Conservation (phyloP, 1,284 basidiomycete species). For the Leccinum subrobustum region DNA sequence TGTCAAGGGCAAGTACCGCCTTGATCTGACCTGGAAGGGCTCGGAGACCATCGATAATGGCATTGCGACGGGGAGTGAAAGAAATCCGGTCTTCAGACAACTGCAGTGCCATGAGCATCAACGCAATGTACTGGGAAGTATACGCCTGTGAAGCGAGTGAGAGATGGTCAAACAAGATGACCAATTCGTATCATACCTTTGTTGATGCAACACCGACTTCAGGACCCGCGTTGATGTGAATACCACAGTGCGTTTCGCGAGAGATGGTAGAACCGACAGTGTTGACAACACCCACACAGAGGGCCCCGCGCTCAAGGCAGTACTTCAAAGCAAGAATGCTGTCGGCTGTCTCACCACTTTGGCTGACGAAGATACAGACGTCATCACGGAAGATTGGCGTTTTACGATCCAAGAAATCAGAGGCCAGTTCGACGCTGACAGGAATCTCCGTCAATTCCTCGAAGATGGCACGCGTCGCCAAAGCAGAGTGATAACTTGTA, state of each 20-base stretch:
- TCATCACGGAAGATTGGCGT: slow-evolving; percentile 99
- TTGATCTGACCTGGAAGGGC: slow-evolving; percentile 90
- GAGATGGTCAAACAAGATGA: background rate
- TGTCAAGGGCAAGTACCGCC: slow-evolving; percentile 82
- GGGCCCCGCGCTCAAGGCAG: slow-evolving; percentile 94
- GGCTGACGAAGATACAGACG: slow-evolving; percentile 94
- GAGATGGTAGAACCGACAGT: slow-evolving; percentile 98
- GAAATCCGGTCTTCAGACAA: slow-evolving; percentile 96
- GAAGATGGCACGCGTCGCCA: slow-evolving; percentile 98
- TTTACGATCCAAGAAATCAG: slow-evolving; percentile 98
- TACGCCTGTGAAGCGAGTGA: slow-evolving; percentile 67
- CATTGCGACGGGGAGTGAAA: slow-evolving; percentile 84
- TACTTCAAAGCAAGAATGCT: slow-evolving; percentile 96
- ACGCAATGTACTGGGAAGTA: slow-evolving; percentile 98
- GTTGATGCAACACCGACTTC: slow-evolving; percentile 99
- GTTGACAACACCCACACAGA: slow-evolving; percentile 97
- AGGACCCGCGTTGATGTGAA: slow-evolving; percentile 99
- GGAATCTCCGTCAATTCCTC: slow-evolving; percentile 99
- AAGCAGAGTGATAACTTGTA: slow-evolving; percentile 95
- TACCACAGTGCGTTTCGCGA: slow-evolving; percentile 98
- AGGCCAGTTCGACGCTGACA: slow-evolving; percentile 95
- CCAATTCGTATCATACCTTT: slow-evolving; percentile 57
- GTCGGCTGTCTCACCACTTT: slow-evolving; percentile 98
- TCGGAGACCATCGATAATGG: slow-evolving; percentile 95
- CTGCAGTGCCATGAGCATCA: slow-evolving; percentile 98